phyloP scores from a whole-genome alignment of 148 eudicot genomes.

The Rheum nobile region DNA sequence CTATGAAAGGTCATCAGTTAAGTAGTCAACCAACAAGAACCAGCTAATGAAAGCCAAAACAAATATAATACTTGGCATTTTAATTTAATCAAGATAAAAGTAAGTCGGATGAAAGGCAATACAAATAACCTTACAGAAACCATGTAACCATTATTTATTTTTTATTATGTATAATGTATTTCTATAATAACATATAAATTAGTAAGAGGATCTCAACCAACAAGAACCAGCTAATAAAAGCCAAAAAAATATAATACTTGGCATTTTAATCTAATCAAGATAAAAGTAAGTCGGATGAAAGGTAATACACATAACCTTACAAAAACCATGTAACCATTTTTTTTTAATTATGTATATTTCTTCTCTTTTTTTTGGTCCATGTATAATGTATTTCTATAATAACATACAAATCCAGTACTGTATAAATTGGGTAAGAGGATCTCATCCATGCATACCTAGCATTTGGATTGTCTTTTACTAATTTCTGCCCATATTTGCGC shows the following conservation, averaged over 20 bases:
- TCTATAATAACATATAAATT: background rate
- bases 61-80: background rate
- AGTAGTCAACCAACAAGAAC: background rate
- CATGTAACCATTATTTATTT: background rate
- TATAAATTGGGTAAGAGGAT: background rate
- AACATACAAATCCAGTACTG: background rate
- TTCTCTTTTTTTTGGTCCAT: too few species aligned
- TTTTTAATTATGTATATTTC: too few species aligned
- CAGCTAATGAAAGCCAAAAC: background rate
- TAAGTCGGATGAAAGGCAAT: background rate
- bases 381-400: background rate
- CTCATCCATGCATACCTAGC: constrained; percentile 44
- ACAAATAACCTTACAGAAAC: background rate
- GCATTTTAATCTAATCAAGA: background rate
- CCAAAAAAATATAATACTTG: background rate
- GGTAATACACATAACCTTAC: background rate
- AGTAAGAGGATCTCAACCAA: background rate
- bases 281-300: background rate
- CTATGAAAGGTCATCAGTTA: background rate
- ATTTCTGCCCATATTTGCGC: constrained; percentile 98
- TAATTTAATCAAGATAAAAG: background rate
- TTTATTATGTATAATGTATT: background rate
- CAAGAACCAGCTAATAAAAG: background rate
- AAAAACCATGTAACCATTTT: background rate
- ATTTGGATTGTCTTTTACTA: constrained; percentile 82